Conservation (phyloP, 1,284 basidiomycete species). For the Ustilago esculenta region DNA sequence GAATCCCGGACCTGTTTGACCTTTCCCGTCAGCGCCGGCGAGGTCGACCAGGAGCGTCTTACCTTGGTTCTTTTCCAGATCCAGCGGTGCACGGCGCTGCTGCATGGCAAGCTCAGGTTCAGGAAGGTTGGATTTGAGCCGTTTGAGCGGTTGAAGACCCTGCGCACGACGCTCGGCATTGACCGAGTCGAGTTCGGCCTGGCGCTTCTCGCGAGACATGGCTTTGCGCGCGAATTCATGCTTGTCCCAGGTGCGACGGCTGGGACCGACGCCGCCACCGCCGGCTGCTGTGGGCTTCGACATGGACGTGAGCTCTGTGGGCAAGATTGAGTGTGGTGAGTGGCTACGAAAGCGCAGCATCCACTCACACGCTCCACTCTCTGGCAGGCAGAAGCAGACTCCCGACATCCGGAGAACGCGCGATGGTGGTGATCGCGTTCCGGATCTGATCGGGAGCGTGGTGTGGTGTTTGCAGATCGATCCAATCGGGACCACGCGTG, state of each 20-base stretch:
- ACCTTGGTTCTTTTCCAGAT: slow-evolving; percentile 57
- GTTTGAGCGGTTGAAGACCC: slow-evolving; percentile 51
- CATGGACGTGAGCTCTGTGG: slow-evolving; percentile 21
- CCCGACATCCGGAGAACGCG: slow-evolving; percentile 1
- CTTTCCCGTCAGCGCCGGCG: slow-evolving; percentile 25
- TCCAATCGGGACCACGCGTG: slow-evolving; percentile 6
- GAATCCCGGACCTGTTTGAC: slow-evolving; percentile 62
- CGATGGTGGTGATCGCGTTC: slow-evolving; percentile 10
- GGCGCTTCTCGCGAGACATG: slow-evolving; percentile 56
- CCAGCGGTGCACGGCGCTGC: slow-evolving; percentile 49
- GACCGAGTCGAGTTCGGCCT: slow-evolving; percentile 53
- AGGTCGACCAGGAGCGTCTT: slow-evolving; percentile 64
- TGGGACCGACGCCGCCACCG: slow-evolving; percentile 53
- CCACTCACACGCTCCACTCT: slow-evolving; percentile 11
- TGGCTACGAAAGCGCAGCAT: too few relatives aligned
- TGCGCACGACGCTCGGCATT: slow-evolving; percentile 52
- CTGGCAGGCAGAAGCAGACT: background rate
- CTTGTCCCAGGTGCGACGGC: slow-evolving; percentile 61
- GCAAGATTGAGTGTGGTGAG: too few relatives aligned
- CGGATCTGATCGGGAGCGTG: slow-evolving; percentile 4
- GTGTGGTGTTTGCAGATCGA: too few relatives aligned
- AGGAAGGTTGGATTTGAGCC: slow-evolving; percentile 50
- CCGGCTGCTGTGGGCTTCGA: slow-evolving; percentile 12
- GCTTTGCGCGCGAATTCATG: slow-evolving; percentile 56
- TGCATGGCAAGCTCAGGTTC: slow-evolving; percentile 61